Base-by-base conservation (phyloP, 2,329 filamentous ascomycete genomes). In the Pseudocercospora musae region DNA sequence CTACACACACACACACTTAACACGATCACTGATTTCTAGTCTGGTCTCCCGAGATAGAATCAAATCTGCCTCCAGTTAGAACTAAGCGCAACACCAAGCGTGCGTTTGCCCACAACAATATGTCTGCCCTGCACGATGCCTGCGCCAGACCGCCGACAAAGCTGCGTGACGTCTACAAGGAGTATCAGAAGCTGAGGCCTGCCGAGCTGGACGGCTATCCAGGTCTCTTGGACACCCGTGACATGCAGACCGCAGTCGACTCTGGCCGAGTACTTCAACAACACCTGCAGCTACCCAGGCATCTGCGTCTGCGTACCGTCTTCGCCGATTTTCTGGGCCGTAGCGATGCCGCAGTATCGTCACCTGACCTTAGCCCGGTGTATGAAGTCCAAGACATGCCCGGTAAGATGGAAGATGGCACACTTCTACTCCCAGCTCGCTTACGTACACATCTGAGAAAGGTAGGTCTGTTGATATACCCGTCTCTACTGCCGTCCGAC, bases 121-220 rank as follows among this genome's bases (percentile, higher is more conserved):
- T 68, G 67, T n/a, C 57, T 42, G 42, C 56, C 1, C 13, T 52
- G 21, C 79, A 93, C 2, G 89, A 96, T 76, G 88, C 92, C 27
- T 86, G 94, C 74, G 87, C 92, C 75, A 87, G 88, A 69, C 91
- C 92, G 1, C 90, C 92, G 2, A 85, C 87, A 11, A 76, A 81
- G 55, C 81, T 97, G 68, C 87, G 88, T 64, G 79, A 83, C 50
- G 79, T 87, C 58, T 97, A 92, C 85, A 96, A 96, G 75, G 79
- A 78, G 46, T 91, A 89, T 69, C 86, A 89, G 23, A 88, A 84
- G 66, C 81, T 85, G 40, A 83, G 87, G 0, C 76, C 82, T 2
- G 70, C 77, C 7, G 79, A 80, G 1, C 75, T 90, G n/a, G 70
- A 80, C 6, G 68, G 52, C 1, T 37, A 64, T 9, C 15, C 57